Base-by-base conservation (phyloP, 768 basidiomycete species). In the Kwoniella sp. region DNA sequence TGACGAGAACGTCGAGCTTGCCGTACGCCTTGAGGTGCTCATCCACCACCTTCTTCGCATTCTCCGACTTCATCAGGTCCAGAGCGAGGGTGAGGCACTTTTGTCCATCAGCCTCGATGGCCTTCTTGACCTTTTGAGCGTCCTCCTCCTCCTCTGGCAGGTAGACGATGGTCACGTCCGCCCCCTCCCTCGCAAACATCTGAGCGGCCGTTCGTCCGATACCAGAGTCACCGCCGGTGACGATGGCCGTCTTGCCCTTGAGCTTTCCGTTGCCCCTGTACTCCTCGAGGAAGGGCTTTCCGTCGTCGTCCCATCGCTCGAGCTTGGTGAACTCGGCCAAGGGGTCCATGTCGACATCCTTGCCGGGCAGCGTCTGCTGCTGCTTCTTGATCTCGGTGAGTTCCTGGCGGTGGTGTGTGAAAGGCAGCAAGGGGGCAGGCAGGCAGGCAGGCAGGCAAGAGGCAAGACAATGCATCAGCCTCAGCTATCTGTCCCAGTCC, bases 91-190 rank as follows among this genome's bases (percentile, higher is more conserved):
- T 59, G 17, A 73, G 54, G 43, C 66, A 70, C 47, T 67, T 62
- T 59, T 69, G 66, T 73, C 75, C 57, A 72, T 57, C 78, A 64
- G 74, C 66, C 65, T 81, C 76, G 64, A 82, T 76, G 28, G 75
- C 66, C 20, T 70, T 74, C 63, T 82, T 80, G 11, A 78, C 78
- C 40, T 76, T 74, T 45, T 81, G 75, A 1, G 81, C 81, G 57
- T 84, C 83, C 38, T 78, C 73, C 53, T 79, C 74, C 65, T 84
- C 84, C 55, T 81, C 75, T 1, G 80, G 78, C 0, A 84, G 77
- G 68, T 82, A 79, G n/a, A 62, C 67, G 43, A 78, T 74, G 0
- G 77, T 75, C 0, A 78, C 62, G 26, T 75, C 75, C 7, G 80
- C 69, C 57, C 78, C 78, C 50, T 78, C 77, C 19, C 77, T 57